Base-by-base conservation (phyloP, 164 flowering plant species). In the Stephania yunnanensis region DNA sequence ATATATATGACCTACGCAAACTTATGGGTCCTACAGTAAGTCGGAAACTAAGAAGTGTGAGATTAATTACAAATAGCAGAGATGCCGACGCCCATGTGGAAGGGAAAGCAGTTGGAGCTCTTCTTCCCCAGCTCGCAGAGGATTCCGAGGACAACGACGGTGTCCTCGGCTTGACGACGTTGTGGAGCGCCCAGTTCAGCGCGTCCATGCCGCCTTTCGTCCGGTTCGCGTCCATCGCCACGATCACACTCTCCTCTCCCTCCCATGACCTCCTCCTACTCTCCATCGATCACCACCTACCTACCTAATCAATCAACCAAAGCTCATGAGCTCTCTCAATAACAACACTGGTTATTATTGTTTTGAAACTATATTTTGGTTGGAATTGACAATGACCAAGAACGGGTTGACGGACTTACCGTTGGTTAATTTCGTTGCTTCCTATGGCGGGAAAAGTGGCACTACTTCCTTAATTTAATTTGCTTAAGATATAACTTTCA, bases 151-250 rank as follows among this genome's bases (percentile, higher is more conserved):
- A 83, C 86, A 29, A 85, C 42, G 9, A 86, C 86, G 3, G 81
- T 78, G 71, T 86, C 89, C 72, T 78, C 7, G 87, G 88, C 5
- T 82, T 73, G n/a, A 86, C 87, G 8, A 86, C 84, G 46, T 79
- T 74, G 45, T 83, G 77, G 10, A 86, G 78, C 69, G 88, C 88
- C 88, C 87, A 86, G 4, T 74, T 75, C 53, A 86, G 73, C 1
- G 85, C 82, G 22, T 81, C 79, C 9, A 77, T 55, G 52, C 71
- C 80, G 30, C 77, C 83, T 46, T 77, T 81, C 46, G 67, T 81
- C 3, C 86, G 76, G 66, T 81, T 83, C 3, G 81, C 89, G 53
- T 85, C 87, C 74, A 82, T 82, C 46, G 79, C 86, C 58, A 86
- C 87, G 42, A 86, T 83, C 80, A 83, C 87, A 19, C 79, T 84